These are phyloP conservation scores for Pleomassaria siparia DNA, from an alignment of 2,329 filamentous ascomycete genomes.

Conservation along the genomic window DNA sequence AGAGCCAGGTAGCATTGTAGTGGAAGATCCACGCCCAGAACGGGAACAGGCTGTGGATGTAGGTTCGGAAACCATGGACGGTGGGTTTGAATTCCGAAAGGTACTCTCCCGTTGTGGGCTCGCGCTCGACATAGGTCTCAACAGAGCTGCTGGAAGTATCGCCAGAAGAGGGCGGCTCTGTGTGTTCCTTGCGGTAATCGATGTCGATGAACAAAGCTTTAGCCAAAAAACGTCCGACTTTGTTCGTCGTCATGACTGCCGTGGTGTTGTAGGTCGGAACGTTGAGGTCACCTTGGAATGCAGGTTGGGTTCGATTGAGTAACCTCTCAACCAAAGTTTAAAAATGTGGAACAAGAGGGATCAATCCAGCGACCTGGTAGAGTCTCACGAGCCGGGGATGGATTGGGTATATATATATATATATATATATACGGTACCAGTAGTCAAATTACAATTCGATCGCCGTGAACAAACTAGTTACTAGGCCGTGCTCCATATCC, in stretches of 20 bases:
- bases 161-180: slow-evolving; percentile 45
- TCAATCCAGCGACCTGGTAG: no score
- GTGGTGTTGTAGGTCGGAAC: no score
- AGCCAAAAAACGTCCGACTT: slow-evolving; percentile 54
- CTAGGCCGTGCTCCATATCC: slow-evolving; percentile 3
- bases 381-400: slow-evolving; percentile 25
- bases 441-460: slow-evolving; percentile 4
- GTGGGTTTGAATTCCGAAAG: slow-evolving; percentile 65
- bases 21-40: slow-evolving; percentile 85
- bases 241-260: slow-evolving; percentile 16
- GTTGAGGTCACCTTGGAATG: no score
- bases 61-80: slow-evolving; percentile 56
- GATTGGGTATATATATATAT: slow-evolving; percentile 20
- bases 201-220: slow-evolving; percentile 83
- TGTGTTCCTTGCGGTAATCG: slow-evolving; percentile 68
- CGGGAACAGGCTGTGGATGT: slow-evolving; percentile 75
- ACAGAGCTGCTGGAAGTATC: slow-evolving; percentile 71
- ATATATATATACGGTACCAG: no score
- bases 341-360: no score
- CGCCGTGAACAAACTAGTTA: slow-evolving; percentile 11
- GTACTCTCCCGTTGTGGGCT: slow-evolving; percentile 75
- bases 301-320: no score
- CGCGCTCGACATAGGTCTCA: slow-evolving; percentile 68
- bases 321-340: no score
- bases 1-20: slow-evolving; percentile 89